Base-by-base conservation (phyloP, 208 protist species). In the Crithidia brevicula region DNA sequence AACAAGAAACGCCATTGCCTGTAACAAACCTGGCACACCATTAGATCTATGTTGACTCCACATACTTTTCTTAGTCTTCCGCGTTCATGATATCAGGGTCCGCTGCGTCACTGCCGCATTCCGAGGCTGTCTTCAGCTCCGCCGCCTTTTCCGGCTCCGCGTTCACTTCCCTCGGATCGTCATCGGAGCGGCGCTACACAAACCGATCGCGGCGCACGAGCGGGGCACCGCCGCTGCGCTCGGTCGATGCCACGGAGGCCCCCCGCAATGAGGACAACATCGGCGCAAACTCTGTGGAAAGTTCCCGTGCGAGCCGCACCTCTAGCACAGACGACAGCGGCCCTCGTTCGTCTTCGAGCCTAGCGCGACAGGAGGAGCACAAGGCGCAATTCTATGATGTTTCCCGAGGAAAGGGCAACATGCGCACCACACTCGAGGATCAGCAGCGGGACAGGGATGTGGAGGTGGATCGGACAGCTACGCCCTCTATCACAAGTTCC, bases 211-310 rank as follows among this genome's bases (percentile, higher is more conserved):
- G 34, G 1, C 43, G 42, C 3, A 1, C 28, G 13, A 34, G 40
- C 18, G 28, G 27, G 11, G 9, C 34, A 4, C 34, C 51, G 7
- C 62, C 62, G n/a, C 60, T 36, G 16, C 68, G 52, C 4, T 74
- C 68, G 3, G 43, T 63, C 20, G 68, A 74, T 5, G 45, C 42
- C 11, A 74, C 68, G n/a, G 68, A 68, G 51, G 46, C 16, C 15
- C 68, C 68, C 7, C 51, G 50, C 23, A 23, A 20, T 10, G 67
- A 47, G 5, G 28, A 16, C 25, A 27, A 63, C n/a, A 65, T 58
- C 22, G 51, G 30, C n/a, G 20, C 22, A 1, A 63, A 28, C 28
- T 3, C 58, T 7, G 42, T 52, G 15, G 30, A 27, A 0, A 50
- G 43, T 18, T 28, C 46, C 6, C 1, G 45, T 28, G 54, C n/a